Conservation (phyloP, 83 land plant genomes). For the Thuja plicata region DNA sequence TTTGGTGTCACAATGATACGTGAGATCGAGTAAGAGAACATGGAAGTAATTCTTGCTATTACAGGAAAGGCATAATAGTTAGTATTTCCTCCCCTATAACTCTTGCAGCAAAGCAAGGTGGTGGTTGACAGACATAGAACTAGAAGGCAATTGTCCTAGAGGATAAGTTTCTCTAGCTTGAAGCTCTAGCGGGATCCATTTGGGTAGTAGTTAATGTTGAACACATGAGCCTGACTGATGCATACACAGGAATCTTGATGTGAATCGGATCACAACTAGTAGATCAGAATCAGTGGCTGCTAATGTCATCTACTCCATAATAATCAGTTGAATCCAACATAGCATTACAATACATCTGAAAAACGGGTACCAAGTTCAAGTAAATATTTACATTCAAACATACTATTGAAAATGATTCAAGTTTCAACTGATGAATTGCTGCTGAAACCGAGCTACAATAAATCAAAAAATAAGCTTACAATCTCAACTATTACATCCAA, state of each 20-base stretch:
- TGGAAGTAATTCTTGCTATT: not conserved
- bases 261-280: not conserved
- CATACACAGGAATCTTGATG: not conserved
- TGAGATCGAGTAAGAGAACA: not conserved
- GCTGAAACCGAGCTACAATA: not conserved
- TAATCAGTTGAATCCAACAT: not conserved
- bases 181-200: not conserved
- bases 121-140: not conserved
- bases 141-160: not conserved
- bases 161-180: not conserved
- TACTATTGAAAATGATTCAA: not conserved
- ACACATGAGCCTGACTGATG: not conserved
- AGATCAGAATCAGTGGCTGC: not conserved
- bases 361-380: not conserved
- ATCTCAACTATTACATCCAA: conserved; percentile 2
- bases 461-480: not conserved
- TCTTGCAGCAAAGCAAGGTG: not conserved
- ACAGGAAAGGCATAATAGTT: not conserved
- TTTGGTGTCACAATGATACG: not conserved
- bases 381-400: not conserved
- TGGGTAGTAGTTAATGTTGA: not conserved
- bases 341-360: not conserved
- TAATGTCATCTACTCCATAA: not conserved
- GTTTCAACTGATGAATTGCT: not conserved
- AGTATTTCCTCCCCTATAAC: not conserved